Evolutionary conservation across 257 asterid genomes (phyloP).

Genomic region (Avicennia marina): DNA sequence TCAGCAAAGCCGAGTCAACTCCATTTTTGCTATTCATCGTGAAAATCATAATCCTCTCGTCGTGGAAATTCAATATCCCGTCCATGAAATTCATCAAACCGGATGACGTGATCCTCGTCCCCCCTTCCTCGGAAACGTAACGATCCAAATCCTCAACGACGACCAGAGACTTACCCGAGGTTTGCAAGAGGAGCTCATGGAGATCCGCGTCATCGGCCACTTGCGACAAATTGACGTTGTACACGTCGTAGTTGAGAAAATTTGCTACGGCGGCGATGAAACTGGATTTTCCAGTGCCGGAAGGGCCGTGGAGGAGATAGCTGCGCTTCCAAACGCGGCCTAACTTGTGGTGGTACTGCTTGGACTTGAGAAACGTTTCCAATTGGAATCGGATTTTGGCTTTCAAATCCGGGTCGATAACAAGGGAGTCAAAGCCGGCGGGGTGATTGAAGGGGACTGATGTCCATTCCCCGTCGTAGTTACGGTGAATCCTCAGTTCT

Average conservation of each 20-base stretch:
- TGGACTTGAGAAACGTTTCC: conserved; percentile 29
- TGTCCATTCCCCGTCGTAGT: conserved; percentile 30
- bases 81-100: conserved; percentile 41
- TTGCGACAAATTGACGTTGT: conserved; percentile 26
- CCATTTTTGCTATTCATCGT: conserved; percentile 32
- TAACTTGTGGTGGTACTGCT: conserved; percentile 32
- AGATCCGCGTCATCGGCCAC: conserved; percentile 33
- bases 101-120: conserved; percentile 15
- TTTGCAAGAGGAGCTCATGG: conserved; percentile 22
- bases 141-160: conserved; percentile 39
- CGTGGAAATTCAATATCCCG: conserved; percentile 29
- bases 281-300: conserved; percentile 44
- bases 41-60: conserved; percentile 33
- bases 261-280: conserved; percentile 40
- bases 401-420: conserved; percentile 37
- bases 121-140: not conserved
- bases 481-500: conserved; percentile 21
- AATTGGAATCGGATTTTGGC: conserved; percentile 18
- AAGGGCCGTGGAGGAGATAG: conserved; percentile 34
- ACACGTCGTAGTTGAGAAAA: conserved; percentile 32
- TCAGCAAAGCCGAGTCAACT: too few species aligned
- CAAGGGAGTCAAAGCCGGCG: conserved; percentile 38
- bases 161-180: conserved; percentile 28
- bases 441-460: conserved; percentile 43
- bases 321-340: conserved; percentile 48